Percentiles rank a stretch among this genome's conserved stretches.
phyloP scores from a whole-genome alignment of 257 asterid genomes.

The Nicotiana sylvestris region DNA sequence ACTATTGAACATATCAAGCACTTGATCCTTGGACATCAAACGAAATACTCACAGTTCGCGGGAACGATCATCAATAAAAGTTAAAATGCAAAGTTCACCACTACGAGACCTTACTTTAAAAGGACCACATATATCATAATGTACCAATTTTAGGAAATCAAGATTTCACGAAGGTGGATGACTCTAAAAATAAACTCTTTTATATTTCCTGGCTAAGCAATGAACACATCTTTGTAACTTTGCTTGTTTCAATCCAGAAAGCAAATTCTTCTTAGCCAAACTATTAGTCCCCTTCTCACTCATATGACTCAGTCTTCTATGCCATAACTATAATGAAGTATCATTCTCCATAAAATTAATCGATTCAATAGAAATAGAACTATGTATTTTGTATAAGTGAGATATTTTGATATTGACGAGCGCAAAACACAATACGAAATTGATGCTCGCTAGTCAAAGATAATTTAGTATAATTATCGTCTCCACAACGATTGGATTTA shows the following conservation, averaged over 20 bases:
- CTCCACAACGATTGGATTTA: no score
- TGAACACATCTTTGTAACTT: background rate
- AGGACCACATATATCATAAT: background rate
- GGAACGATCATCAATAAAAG: background rate
- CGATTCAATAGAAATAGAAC: background rate
- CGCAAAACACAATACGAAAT: no score
- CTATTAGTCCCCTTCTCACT: background rate
- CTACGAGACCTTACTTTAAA: background rate
- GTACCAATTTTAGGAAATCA: background rate
- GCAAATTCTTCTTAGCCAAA: background rate
- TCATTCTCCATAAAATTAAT: background rate
- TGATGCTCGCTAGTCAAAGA: no score
- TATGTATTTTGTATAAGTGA: no score
- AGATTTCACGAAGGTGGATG: background rate
- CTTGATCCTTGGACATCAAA: background rate
- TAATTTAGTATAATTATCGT: no score
- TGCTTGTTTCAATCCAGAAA: background rate
- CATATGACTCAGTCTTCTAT: background rate
- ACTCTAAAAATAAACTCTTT: conserved; percentile 6
- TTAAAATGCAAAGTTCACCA: background rate
- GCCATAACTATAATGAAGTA: background rate
- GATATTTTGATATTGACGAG: no score
- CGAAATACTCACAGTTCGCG: no score
- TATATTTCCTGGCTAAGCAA: background rate
- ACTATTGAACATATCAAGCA: background rate